Percentiles rank a stretch among this genome's conserved stretches.
phyloP scores from a whole-genome alignment of 345 rosid genomes.

The Aethionema arabicum region DNA sequence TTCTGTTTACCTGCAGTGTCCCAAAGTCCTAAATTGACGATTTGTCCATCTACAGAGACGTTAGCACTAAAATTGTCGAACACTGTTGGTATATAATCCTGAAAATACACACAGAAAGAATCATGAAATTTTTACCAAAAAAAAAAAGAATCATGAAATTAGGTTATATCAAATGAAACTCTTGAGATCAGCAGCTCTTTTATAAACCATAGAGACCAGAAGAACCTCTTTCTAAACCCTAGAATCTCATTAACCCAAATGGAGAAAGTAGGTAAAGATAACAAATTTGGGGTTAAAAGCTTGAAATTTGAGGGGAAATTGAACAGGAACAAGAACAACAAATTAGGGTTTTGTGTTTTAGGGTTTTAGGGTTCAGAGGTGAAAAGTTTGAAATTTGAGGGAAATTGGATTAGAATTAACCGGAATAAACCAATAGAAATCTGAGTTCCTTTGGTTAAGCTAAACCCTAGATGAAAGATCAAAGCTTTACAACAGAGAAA shows the following conservation, averaged over 20 bases:
- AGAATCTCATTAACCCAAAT: background rate
- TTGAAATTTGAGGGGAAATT: background rate
- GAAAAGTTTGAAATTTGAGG: background rate
- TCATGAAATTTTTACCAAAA: too few species aligned
- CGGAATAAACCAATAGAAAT: conserved; percentile 5
- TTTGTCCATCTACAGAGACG: conserved; percentile 87
- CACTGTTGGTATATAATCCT: conserved; percentile 98
- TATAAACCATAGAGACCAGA: background rate
- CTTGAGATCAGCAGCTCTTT: background rate
- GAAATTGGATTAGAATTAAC: conserved; percentile 1
- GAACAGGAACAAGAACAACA: too few species aligned
- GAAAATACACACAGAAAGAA: conserved; percentile 24
- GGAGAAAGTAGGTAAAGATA: background rate
- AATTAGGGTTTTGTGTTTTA: too few species aligned
- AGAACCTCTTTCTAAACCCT: conserved; percentile 6
- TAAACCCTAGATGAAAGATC: conserved; percentile 16
- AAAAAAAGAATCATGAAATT: conserved; percentile 6
- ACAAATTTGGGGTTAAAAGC: background rate
- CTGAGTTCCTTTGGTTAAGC: background rate
- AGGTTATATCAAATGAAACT: conserved; percentile 23
- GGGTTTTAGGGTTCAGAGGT: too few species aligned
- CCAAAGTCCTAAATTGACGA: conserved; percentile 97
- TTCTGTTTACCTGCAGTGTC: conserved; percentile 86
- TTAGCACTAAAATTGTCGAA: conserved; percentile 99
- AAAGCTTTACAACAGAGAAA: too few species aligned